Evolutionary conservation across 495 filamentous ascomycete species (phyloP).

Genomic region (Penicillium angulare): DNA sequence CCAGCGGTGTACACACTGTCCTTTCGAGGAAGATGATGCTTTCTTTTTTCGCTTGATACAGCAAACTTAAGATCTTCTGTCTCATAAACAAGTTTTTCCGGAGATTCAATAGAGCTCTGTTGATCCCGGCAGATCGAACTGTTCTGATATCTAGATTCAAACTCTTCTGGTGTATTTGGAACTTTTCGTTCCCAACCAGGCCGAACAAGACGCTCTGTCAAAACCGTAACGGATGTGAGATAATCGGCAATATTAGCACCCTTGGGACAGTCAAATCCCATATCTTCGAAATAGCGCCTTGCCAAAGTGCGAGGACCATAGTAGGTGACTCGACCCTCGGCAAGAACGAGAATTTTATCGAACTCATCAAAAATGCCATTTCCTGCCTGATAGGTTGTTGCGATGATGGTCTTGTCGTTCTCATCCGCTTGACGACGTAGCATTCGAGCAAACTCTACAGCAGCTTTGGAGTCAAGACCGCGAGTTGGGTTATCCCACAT

Average conservation of each 20-base stretch:
- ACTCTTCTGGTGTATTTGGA: constrained; percentile 74
- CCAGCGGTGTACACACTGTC: constrained; percentile 53
- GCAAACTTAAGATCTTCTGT: constrained; percentile 41
- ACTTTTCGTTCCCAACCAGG: constrained; percentile 63
- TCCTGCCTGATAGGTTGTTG: constrained; percentile 81
- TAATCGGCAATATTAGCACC: constrained; percentile 77
- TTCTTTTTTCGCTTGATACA: constrained; percentile 53
- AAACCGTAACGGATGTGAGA: constrained; percentile 73
- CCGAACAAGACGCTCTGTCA: constrained; percentile 62
- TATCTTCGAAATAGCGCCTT: constrained; percentile 63
- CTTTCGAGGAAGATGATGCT: constrained; percentile 41
- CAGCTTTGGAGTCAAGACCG: constrained; percentile 76
- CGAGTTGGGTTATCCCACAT: constrained; percentile 85
- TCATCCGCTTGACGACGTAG: constrained; percentile 65
- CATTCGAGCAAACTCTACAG: constrained; percentile 73
- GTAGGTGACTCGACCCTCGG: constrained; percentile 77
- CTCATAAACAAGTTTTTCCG: constrained; percentile 42
- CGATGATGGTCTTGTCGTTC: constrained; percentile 63
- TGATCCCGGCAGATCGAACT: constrained; percentile 64
- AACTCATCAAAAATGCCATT: constrained; percentile 75
- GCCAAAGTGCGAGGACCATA: constrained; percentile 64
- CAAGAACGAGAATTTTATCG: constrained; percentile 75
- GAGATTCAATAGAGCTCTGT: constrained; percentile 58
- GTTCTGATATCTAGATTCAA: constrained; percentile 66
- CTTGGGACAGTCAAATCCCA: constrained; percentile 69